phyloP scores from a whole-genome alignment of 345 rosid genomes.

The Citrus maxima region DNA sequence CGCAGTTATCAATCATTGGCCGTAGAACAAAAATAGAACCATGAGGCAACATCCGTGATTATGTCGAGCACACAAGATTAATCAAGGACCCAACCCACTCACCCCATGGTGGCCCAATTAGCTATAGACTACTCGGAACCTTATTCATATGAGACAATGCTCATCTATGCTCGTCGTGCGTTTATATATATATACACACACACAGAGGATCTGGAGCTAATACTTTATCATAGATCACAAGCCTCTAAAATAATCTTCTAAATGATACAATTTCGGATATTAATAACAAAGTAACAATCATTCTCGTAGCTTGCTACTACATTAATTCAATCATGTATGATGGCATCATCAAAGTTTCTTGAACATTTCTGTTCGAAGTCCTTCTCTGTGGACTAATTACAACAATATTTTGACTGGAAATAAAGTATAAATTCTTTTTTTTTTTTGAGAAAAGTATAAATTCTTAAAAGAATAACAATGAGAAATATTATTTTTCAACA shows the following conservation, averaged over 20 bases:
- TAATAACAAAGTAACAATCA: no score
- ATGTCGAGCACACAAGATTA: not conserved
- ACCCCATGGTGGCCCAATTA: no score
- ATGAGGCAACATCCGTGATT: not conserved
- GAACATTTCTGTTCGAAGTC: not conserved
- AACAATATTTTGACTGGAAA: not conserved
- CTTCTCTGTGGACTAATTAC: slow-evolving; percentile 2
- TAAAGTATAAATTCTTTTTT: not conserved
- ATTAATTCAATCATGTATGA: not conserved
- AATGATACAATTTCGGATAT: no score
- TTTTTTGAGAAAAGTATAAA: not conserved
- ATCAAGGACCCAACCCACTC: no score
- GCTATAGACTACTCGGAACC: no score
- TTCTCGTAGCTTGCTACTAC: not conserved
- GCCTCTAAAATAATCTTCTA: no score
- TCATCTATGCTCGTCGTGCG: no score
- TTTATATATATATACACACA: rapidly evolving
- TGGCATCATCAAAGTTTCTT: not conserved
- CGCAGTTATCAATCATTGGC: not conserved
- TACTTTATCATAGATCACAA: no score
- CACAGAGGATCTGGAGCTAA: no score
- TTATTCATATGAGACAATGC: no score
- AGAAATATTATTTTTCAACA: not conserved
- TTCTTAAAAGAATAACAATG: not conserved
- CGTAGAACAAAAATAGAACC: not conserved